These are phyloP conservation scores for Metschnikowia matae DNA, from an alignment of 805 yeast genomes.

Conservation along the genomic window DNA sequence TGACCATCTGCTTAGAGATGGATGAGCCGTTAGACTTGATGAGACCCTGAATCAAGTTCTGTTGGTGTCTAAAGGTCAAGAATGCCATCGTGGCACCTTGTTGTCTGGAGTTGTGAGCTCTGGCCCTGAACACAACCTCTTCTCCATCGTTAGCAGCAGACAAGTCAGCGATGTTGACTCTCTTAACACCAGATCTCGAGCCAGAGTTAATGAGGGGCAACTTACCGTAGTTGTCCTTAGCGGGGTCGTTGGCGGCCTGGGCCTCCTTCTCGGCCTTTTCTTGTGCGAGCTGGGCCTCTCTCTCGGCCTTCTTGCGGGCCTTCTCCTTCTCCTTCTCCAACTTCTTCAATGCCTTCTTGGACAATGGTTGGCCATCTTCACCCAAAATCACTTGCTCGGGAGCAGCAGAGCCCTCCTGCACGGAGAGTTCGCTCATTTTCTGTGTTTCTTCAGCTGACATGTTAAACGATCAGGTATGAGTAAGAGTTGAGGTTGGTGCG, in stretches of 20 bases:
- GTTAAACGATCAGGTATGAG: slow-evolving; percentile 3
- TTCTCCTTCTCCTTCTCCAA: slow-evolving; percentile 90
- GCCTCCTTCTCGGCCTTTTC: slow-evolving; percentile 82
- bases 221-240: slow-evolving; percentile 85
- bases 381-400: slow-evolving; percentile 40
- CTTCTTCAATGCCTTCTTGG: slow-evolving; percentile 93
- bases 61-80: slow-evolving; percentile 91
- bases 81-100: slow-evolving; percentile 95
- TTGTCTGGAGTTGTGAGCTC: slow-evolving; percentile 89
- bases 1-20: slow-evolving; percentile 91
- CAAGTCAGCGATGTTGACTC: slow-evolving; percentile 56
- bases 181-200: slow-evolving; percentile 58
- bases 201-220: slow-evolving; percentile 80
- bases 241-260: slow-evolving; percentile 70
- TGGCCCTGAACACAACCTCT: slow-evolving; percentile 82
- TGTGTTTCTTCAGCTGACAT: slow-evolving; percentile 19
- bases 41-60: slow-evolving; percentile 77
- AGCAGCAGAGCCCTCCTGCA: slow-evolving; percentile 17
- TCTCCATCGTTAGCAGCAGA: slow-evolving; percentile 66
- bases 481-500: slow-evolving; percentile 1
- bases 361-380: slow-evolving; percentile 79
- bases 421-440: slow-evolving; percentile 15
- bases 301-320: slow-evolving; percentile 87
- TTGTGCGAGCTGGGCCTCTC: slow-evolving; percentile 79
- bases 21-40: slow-evolving; percentile 45